Base-by-base conservation (phyloP, 2,329 filamentous ascomycete genomes). In the Botrytis aclada region DNA sequence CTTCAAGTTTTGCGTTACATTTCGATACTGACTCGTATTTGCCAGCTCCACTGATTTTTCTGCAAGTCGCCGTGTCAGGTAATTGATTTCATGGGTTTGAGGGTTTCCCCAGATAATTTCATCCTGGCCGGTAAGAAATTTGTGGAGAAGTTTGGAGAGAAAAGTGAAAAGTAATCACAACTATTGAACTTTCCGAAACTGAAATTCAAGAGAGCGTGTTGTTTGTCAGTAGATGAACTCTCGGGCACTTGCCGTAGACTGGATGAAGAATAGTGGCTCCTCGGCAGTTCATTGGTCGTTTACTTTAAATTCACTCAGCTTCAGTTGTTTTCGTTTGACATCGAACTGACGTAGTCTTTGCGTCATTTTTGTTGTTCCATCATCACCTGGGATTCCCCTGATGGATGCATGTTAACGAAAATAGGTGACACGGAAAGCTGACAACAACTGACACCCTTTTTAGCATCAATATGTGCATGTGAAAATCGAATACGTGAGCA, bases 101-200 rank as follows among this genome's bases (percentile, higher is more conserved):
- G 16, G 16, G 37, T 63, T 41, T 34, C 43, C 34, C 58, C 58
- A 63, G 60, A 54, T 54, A 34, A 25, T 51, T 29, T 51, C 25
- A 20, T 16, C 39, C 25, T 37, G 34, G 9, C 14, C 62, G 34
- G 39, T n/a, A 9, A 37, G 25, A 41, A 39, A 67, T 37, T 47
- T 41, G 63, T 56, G 62, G 70, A 47, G 63, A 61, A 69, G 39
- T 45, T 56, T 67, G 51, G 62, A 37, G 62, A 47, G 60, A 51
- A 32, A 20, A 61, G 60, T 41, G 54, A 64, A 72, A 41, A 29
- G 34, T 37, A 62, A 47, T 61, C 29, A 61, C 16, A 32, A 29
- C 60, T 10, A 5, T 37, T 37, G 34, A 63, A 29, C 41, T n/a
- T 67, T 41, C 51, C 14, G 18, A 47, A 29, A 10, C 41, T 41